Conservation (phyloP, 1,284 basidiomycete genomes). For the Ustilago loliicola region DNA sequence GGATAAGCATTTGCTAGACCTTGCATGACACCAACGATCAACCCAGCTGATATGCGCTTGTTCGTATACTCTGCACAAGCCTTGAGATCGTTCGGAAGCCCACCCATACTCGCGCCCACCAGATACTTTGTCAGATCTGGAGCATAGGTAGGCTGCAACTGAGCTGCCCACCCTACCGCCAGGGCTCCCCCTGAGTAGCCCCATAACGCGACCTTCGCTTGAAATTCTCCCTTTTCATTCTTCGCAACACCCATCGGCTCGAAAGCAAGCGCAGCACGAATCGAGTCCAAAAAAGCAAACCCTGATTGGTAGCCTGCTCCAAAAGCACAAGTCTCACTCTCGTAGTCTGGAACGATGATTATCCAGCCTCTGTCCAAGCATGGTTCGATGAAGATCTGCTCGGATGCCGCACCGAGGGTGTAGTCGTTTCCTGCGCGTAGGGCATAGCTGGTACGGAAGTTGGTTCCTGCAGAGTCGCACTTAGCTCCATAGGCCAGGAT, state of each 20-base stretch:
- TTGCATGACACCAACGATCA: constrained; percentile 56
- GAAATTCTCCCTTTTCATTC: constrained; percentile 12
- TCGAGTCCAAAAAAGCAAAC: constrained; percentile 59
- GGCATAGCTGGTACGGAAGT: constrained; percentile 52
- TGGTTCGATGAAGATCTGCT: constrained; percentile 59
- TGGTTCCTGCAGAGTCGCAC: constrained; percentile 43
- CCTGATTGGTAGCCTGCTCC: constrained; percentile 58
- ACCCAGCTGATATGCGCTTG: constrained; percentile 48
- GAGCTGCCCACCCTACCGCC: constrained; percentile 63
- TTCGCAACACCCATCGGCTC: constrained; percentile 40
- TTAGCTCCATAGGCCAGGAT: constrained; percentile 44
- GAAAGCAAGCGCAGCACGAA: constrained; percentile 55
- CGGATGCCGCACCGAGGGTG: constrained; percentile 45
- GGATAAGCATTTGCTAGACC: constrained; percentile 58
- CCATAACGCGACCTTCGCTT: constrained; percentile 52
- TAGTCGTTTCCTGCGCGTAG: constrained; percentile 43
- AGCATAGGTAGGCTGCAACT: constrained; percentile 56
- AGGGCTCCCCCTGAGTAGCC: constrained; percentile 68
- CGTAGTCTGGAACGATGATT: constrained; percentile 61
- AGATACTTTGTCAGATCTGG: constrained; percentile 50
- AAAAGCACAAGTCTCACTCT: constrained; percentile 61
- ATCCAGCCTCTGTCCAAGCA: constrained; percentile 61
- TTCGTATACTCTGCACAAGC: constrained; percentile 46
- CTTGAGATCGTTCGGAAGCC: constrained; percentile 57
- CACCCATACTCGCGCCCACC: constrained; percentile 61